A percentile compares a stretch with the other conserved stretches of the same genome.
Conservation (phyloP, 495 filamentous ascomycete species). For the Letharia lupina region DNA sequence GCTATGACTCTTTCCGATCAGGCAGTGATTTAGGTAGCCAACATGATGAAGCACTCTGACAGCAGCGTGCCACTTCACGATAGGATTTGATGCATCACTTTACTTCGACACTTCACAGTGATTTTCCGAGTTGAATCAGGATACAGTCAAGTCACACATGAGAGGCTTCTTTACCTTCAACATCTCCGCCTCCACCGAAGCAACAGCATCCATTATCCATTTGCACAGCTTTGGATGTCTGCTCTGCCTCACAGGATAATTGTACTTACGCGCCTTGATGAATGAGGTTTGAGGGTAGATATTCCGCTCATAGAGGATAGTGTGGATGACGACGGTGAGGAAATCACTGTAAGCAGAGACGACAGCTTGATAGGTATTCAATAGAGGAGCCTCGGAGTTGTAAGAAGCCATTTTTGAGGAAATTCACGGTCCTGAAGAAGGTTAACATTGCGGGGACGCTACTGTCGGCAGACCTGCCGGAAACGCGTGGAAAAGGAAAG, state of each 20-base stretch:
- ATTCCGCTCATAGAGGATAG: slow-evolving; percentile 77
- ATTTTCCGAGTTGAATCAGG: background rate
- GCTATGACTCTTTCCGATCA: background rate
- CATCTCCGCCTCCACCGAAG: slow-evolving; percentile 67
- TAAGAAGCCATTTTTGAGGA: slow-evolving; percentile 19
- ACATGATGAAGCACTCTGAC: background rate
- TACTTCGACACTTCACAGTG: background rate
- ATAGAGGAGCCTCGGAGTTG: slow-evolving; percentile 24
- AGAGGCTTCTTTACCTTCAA: slow-evolving; percentile 40
- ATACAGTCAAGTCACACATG: background rate
- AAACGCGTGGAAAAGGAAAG: background rate
- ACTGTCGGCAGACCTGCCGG: background rate
- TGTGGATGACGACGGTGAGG: slow-evolving; percentile 83
- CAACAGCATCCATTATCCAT: slow-evolving; percentile 80
- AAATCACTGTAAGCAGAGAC: slow-evolving; percentile 61
- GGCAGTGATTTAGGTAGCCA: background rate
- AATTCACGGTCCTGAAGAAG: background rate
- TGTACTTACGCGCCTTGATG: slow-evolving; percentile 73
- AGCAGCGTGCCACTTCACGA: background rate
- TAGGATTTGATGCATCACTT: background rate
- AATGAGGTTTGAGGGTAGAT: slow-evolving; percentile 81
- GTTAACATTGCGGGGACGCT: background rate
- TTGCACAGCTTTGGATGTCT: slow-evolving; percentile 85
- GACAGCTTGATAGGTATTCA: slow-evolving; percentile 40
- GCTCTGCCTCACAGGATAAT: slow-evolving; percentile 79